Evolutionary conservation across 495 filamentous ascomycete species (phyloP), one percentile per base, ranked within the genome.

Genomic region (Durotheca rogersii): DNA sequence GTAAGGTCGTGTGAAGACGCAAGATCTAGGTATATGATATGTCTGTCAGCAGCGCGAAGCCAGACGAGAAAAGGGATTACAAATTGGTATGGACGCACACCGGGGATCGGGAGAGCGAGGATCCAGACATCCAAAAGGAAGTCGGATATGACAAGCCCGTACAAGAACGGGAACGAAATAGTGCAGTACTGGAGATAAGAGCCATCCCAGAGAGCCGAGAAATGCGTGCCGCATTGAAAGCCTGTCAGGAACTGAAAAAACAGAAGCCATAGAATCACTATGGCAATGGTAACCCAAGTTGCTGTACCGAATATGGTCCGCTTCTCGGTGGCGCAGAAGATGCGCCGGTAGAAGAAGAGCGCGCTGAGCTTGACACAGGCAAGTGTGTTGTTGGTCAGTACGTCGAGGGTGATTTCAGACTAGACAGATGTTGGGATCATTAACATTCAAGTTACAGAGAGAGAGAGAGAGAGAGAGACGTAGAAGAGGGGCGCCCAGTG

Each of bases 171-270:
- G 33, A 41, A 55, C 34, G 51, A 48, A 10, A 55, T 39, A n/a
- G 34, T 40, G 42, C 51, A 55, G 34, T 47, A 55, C 15, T 55
- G 2, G 23, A 23, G 2, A 27, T 59, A 41, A 30, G 15, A 12
- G 6, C 47, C 54, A 23, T 50, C 53, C 47, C 53, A 51, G 7
- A 51, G 37, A 1, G 51, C 51, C 3, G 51, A 55, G 44, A 55
- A 55, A 15, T 51, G 56, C 5, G 56, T 60, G 9, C 51, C 51
- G 36, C 56, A 60, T 47, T 60, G 45, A 19, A 60, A 51, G 17
- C 43, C 56, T 3, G 50, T 41, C 18, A 59, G 33, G 33, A 59
- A 54, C 21, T 54, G 38, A 35, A 55, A 55, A 4, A 41, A 31
- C 6, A 56, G 10, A 3, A 55, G 38, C 51, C 51, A 56, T 0